Conservation (phyloP, 192 early-diverging fungal species). For the Funneliformis geosporum region DNA sequence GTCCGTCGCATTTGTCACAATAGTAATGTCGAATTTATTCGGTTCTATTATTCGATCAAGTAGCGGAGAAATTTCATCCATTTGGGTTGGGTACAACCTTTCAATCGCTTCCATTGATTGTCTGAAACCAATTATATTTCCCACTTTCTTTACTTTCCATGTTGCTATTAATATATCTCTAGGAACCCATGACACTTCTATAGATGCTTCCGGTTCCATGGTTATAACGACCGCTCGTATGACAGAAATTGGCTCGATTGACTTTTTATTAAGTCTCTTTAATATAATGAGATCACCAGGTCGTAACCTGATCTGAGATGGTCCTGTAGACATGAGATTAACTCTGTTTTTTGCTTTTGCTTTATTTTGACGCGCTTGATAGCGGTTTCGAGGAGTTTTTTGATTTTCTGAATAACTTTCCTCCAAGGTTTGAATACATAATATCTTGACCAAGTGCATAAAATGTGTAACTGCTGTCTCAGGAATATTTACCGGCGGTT, state of each 20-base stretch:
- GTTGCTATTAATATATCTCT: neutral
- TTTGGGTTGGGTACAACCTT: neutral
- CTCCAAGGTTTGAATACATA: neutral
- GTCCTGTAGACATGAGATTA: neutral
- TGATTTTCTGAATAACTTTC: neutral
- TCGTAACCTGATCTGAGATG: neutral
- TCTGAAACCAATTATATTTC: slow-evolving; percentile 3
- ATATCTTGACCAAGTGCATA: neutral
- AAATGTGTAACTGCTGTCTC: neutral
- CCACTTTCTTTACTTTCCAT: neutral
- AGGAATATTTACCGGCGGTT: neutral
- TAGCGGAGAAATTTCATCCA: neutral
- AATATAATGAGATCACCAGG: neutral
- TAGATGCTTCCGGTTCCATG: neutral
- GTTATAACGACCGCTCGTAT: neutral
- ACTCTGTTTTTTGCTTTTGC: neutral
- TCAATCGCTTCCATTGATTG: neutral
- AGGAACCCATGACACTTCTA: slow-evolving; percentile 6
- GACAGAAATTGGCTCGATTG: neutral
- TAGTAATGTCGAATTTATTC: neutral
- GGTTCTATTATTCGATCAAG: neutral
- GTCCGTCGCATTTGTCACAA: no score
- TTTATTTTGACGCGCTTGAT: neutral
- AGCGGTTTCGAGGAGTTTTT: neutral
- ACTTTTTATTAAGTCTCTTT: neutral